Conservation (phyloP, 2,329 filamentous ascomycete species). For the Aspergillus udagawae region DNA sequence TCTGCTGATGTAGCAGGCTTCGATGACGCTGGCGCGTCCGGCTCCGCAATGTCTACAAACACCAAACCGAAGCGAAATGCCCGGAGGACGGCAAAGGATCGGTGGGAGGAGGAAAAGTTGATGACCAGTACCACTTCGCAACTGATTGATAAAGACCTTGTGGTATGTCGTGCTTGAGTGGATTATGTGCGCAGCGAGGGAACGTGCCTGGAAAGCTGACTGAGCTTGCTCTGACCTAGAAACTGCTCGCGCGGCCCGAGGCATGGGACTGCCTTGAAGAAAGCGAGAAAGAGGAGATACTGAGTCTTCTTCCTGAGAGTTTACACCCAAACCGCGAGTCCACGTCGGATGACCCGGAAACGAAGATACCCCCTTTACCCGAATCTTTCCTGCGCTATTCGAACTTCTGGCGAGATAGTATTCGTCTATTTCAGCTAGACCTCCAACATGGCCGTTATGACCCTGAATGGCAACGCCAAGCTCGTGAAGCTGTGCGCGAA, state of each 20-base stretch:
- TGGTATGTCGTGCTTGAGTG: slow-evolving; percentile 25
- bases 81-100: slow-evolving; percentile 30
- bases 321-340: slow-evolving; percentile 33
- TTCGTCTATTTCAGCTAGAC: slow-evolving; percentile 55
- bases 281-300: slow-evolving; percentile 38
- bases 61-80: slow-evolving; percentile 30
- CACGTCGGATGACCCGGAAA: slow-evolving; percentile 23
- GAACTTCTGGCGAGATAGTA: slow-evolving; percentile 49
- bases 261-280: slow-evolving; percentile 42
- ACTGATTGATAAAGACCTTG: slow-evolving; percentile 34
- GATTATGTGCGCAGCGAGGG: background rate
- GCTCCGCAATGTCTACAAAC: slow-evolving; percentile 26
- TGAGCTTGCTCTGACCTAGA: slow-evolving; percentile 22
- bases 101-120: slow-evolving; percentile 36
- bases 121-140: slow-evolving; percentile 37
- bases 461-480: slow-evolving; percentile 55
- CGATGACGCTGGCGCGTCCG: slow-evolving; percentile 19
- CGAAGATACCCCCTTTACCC: slow-evolving; percentile 36
- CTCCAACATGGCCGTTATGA: slow-evolving; percentile 53
- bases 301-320: slow-evolving; percentile 39
- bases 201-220: background rate
- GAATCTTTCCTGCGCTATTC: slow-evolving; percentile 42
- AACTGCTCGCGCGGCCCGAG: slow-evolving; percentile 36
- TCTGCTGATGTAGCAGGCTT: slow-evolving; percentile 25
- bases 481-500: slow-evolving; percentile 49